Evolutionary conservation across 306 rosid genomes (phyloP).

Genomic region (Sicyos edulis): DNA sequence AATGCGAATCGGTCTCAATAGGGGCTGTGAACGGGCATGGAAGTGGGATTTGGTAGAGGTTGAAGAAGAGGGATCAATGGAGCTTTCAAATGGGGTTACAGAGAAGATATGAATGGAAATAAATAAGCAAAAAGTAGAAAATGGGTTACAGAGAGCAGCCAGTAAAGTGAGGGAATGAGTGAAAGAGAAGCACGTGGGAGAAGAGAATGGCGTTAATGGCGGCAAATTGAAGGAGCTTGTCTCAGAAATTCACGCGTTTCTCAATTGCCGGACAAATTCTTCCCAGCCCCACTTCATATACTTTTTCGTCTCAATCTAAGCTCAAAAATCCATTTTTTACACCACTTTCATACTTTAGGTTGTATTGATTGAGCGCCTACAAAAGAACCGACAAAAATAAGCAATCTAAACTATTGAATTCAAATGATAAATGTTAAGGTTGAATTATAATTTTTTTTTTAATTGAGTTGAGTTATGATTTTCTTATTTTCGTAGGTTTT

Average conservation of each 20-base stretch:
- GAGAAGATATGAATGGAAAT: background rate
- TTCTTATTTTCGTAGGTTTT: no score
- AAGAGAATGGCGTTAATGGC: constrained; percentile 32
- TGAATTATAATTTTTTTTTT: no score
- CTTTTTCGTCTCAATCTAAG: background rate
- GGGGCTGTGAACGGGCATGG: background rate
- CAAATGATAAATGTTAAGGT: no score
- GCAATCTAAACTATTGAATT: no score
- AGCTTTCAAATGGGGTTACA: background rate
- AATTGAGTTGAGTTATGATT: no score
- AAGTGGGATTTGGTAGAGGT: constrained; percentile 8
- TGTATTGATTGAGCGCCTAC: no score
- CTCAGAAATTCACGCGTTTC: background rate
- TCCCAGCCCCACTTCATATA: background rate
- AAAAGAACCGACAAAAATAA: no score
- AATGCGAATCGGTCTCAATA: background rate
- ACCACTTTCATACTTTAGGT: no score
- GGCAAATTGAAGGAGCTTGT: constrained; percentile 33
- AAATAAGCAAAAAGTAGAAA: background rate
- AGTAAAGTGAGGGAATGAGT: constrained; percentile 10
- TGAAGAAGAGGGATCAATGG: background rate
- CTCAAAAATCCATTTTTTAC: no score
- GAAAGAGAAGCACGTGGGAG: background rate
- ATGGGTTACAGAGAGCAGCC: background rate
- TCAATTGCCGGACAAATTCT: background rate